Base-by-base conservation (phyloP, 2,329 filamentous ascomycete genomes). In the Zalaria obscura region DNA sequence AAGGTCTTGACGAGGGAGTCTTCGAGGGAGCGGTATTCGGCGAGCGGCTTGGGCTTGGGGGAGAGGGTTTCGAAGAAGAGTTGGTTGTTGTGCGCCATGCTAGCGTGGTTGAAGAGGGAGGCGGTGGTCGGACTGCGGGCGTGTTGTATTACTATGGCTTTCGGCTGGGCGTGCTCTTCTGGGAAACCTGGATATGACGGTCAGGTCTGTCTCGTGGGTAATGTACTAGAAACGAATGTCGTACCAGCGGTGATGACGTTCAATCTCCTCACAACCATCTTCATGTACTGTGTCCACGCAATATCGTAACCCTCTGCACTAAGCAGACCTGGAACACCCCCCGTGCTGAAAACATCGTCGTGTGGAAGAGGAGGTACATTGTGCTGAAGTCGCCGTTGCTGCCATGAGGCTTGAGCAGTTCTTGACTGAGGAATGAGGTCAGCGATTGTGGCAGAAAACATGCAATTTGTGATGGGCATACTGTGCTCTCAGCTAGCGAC, bases 31-130 rank as follows among this genome's bases (percentile, higher is more conserved):
- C 64, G 56, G 45, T 75, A 76, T 50, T 83, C 80, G 41, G 52
- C 56, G 56, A 71, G 59, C 47, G 65, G 59, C 54, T 63, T 32
- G 25, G 41, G 37, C 4, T 47, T 40, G 25, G 45, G 48, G 27
- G 47, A 48, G 45, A 53, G 52, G 43, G 45, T 45, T 51, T 74
- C 60, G 72, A 89, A 88, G 75, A 86, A 89, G 69, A 86, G 81
- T 59, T 78, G 73, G 62, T 78, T 95, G 75, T 96, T 96, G 72
- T 84, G 82, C 42, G 86, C 84, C 83, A 93, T 93, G 53, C 85
- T 93, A 61, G 91, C 91, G 61, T 93, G 77, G 74, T 96, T 98
- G 78, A 98, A 98, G 59, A 81, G 69, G 52, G 80, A 72, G 35
- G 91, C 91, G 48, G 75, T 70, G 51, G 72, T 70, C 36, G 89